Evolutionary conservation across 352 stramenopile genomes (phyloP), one percentile per base, ranked within the genome.

Genomic region (Saprolegnia parasitica): DNA sequence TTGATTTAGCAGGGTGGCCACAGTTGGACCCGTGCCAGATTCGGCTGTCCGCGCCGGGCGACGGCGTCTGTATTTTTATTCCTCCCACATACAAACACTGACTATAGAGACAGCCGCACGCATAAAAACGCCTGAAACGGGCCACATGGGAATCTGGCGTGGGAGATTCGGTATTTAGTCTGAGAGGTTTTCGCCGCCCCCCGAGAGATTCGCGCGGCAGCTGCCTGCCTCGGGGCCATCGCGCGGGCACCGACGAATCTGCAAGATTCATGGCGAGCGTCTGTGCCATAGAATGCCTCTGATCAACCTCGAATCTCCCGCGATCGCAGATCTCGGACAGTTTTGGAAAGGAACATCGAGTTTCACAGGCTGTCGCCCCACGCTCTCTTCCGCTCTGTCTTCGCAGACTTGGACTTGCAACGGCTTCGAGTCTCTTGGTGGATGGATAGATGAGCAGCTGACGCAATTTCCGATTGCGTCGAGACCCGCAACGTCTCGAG

Each of bases 141-240:
- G 32, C 52, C 52, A 58, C 23, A 58, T 58, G 52, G 52, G 52
- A 58, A 58, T 58, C 52, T 58, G 8, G 8, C 52, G 32, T 13
- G 32, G 52, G 23, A 58, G 52, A 58, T 58, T 58, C 52, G 32
- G 13, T 16, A 58, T 58, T 13, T 15, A 8, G 32, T 58, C 16
- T 39, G 8, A 58, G 23, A 58, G 32, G 52, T 58, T 58, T 58
- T 29, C 32, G 16, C 46, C 46, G 32, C 23, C 23, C 8, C 32
- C 13, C 23, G 52, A 39, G 16, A 16, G 16, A 16, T 58, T 16
- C 39, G 39, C 8, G 39, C 39, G 8, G 8, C 39, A 46, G 15
- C n/a, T n/a, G n/a, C n/a, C 18, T 52, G 46, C 46, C 21, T 52
- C 21, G 21, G 18, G 46, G 46, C 21, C 46, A 20, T 52, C 21